phyloP scores from a whole-genome alignment of 1,284 basidiomycete species.

The Meira miltonrushii region DNA sequence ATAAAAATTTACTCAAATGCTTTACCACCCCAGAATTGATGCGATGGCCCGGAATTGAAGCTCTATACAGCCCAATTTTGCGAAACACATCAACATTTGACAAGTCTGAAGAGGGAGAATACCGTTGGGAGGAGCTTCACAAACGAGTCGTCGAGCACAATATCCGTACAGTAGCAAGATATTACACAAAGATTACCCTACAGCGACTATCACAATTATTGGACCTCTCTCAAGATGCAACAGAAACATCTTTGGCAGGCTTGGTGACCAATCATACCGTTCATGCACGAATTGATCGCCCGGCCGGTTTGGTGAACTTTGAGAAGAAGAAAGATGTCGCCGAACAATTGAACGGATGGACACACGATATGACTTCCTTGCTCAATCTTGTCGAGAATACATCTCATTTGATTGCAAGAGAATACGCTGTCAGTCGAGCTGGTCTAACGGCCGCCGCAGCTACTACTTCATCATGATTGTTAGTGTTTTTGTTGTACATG shows the following conservation, averaged over 20 bases:
- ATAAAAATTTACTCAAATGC: constrained; percentile 89
- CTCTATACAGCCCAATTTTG: constrained; percentile 78
- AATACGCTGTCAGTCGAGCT: constrained; percentile 48
- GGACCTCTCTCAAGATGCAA: constrained; percentile 73
- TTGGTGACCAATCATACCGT: constrained; percentile 86
- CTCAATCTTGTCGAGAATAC: constrained; percentile 52
- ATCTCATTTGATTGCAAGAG: constrained; percentile 47
- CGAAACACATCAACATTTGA: constrained; percentile 76
- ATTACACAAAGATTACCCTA: constrained; percentile 90
- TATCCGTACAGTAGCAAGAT: constrained; percentile 85
- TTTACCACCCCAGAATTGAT: constrained; percentile 93
- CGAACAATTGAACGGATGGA: constrained; percentile 85
- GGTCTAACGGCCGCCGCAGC: constrained; percentile 16
- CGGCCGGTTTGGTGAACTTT: constrained; percentile 81
- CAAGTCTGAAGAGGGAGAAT: constrained; percentile 57
- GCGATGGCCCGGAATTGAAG: constrained; percentile 95
- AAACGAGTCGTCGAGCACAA: constrained; percentile 97
- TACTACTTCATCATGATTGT: background rate
- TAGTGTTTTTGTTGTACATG: background rate
- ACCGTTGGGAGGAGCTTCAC: constrained; percentile 91
- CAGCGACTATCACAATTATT: constrained; percentile 76
- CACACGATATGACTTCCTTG: constrained; percentile 85
- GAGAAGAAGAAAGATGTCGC: constrained; percentile 33
- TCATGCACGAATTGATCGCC: constrained; percentile 90
- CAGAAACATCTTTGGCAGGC: constrained; percentile 80